Percentiles rank a stretch among this genome's conserved stretches.
phyloP scores from a whole-genome alignment of 2,329 filamentous ascomycete genomes.

The Exophiala phaeomuriformis region DNA sequence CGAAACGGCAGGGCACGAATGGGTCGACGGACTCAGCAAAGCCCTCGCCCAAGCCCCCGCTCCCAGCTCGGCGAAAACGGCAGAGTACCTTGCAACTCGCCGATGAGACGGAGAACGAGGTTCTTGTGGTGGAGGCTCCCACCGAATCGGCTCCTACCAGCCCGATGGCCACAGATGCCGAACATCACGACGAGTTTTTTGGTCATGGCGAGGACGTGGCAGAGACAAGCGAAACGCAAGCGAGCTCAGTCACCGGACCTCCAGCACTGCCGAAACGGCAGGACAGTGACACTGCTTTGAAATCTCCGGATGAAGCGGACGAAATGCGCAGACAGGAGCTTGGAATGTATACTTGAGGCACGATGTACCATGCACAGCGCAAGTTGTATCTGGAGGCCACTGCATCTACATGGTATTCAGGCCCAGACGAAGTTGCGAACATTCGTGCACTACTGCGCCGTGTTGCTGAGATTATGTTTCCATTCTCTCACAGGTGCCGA shows the following conservation, averaged over 20 bases:
- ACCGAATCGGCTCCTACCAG: constrained; percentile 54
- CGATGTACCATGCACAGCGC: not conserved
- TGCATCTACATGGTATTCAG: not conserved
- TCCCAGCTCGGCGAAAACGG: constrained; percentile 41
- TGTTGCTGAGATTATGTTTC: too few relatives aligned
- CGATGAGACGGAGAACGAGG: constrained; percentile 38
- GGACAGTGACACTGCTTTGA: not conserved
- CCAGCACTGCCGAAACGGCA: constrained; percentile 1
- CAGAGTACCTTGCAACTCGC: constrained; percentile 31
- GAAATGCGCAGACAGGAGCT: constrained; percentile 15
- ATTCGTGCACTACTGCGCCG: too few relatives aligned
- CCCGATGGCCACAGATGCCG: constrained; percentile 35
- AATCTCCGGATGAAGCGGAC: constrained; percentile 2
- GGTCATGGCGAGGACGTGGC: constrained; percentile 21
- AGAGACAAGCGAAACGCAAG: not conserved
- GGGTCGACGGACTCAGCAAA: constrained; percentile 18
- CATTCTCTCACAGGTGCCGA: too few relatives aligned
- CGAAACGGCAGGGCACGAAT: constrained; percentile 28
- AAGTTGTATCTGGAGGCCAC: too few relatives aligned
- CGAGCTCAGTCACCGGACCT: not conserved
- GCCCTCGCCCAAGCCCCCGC: constrained; percentile 33
- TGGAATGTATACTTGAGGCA: constrained; percentile 15
- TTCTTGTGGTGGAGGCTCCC: constrained; percentile 61
- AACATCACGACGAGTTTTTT: constrained; percentile 26
- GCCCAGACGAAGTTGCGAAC: not conserved